A percentile compares a stretch with the other conserved stretches of the same genome.
These are phyloP conservation scores for Pythium rishiriense DNA, from an alignment of 352 stramenopile genomes.

Conservation along the genomic window DNA sequence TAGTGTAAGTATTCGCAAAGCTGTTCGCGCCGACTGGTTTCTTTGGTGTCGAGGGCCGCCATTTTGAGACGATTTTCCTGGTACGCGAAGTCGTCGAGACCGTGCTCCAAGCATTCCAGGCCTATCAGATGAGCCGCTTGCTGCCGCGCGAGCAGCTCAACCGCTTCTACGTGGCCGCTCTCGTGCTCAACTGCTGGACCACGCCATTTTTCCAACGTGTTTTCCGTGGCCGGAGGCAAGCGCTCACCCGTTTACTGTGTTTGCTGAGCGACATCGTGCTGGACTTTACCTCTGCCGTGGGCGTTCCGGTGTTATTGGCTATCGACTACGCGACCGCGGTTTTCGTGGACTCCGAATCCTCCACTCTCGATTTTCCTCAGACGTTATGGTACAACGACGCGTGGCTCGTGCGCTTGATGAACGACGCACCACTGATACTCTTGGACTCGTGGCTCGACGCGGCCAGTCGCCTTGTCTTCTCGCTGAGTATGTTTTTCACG, in stretches of 20 bases:
- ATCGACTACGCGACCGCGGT: too few relatives aligned
- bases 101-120: conserved; percentile 24
- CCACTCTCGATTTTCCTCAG: neutral
- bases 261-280: conserved; percentile 23
- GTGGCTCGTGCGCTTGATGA: conserved; percentile 31
- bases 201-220: conserved; percentile 4
- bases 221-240: neutral
- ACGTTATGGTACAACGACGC: conserved; percentile 29
- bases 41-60: conserved; percentile 24
- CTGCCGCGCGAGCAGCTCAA: conserved; percentile 21
- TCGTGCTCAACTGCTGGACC: conserved; percentile 27
- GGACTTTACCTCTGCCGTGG: conserved; percentile 26
- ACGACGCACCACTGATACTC: conserved; percentile 33
- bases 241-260: conserved; percentile 15
- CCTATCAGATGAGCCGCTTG: conserved; percentile 24
- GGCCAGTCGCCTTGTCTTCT: conserved; percentile 38
- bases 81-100: conserved; percentile 24
- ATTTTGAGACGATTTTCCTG: conserved; percentile 29
- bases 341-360: conserved; percentile 6
- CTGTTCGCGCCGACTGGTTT: conserved; percentile 2
- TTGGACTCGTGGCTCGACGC: conserved; percentile 41
- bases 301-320: conserved; percentile 16
- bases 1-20: neutral
- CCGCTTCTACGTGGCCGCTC: conserved; percentile 18
- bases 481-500: conserved; percentile 31